Evolutionary conservation across 176 grass and related monocot genomes (phyloP).

Genomic region (Rhipidocladum racemiflorum): DNA sequence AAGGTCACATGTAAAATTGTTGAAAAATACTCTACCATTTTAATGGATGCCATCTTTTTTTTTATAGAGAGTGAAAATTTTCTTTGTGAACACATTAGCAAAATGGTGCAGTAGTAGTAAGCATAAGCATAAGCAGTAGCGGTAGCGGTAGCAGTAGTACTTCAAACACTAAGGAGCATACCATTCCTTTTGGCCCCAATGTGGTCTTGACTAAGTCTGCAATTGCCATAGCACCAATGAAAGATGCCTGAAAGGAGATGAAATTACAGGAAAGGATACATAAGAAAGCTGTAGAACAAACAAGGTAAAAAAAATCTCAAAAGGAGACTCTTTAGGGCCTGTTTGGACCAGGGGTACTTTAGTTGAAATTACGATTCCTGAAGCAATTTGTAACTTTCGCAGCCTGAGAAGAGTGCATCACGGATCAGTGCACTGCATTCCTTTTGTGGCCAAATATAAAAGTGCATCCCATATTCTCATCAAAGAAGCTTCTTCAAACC

Average conservation of each 20-base stretch:
- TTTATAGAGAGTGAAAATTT: too few species aligned
- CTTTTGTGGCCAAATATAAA: not conserved
- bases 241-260: conserved; percentile 56
- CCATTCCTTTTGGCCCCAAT: conserved; percentile 95
- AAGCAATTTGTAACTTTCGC: not conserved
- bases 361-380: not conserved
- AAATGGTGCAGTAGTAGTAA: too few species aligned
- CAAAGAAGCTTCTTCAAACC: not conserved
- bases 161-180: conserved; percentile 15
- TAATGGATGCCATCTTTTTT: too few species aligned
- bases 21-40: too few species aligned
- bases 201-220: conserved; percentile 83
- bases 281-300: not conserved
- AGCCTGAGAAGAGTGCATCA: not conserved
- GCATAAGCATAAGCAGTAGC: too few species aligned
- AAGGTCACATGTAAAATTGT: too few species aligned
- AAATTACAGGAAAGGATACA: not conserved
- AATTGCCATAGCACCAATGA: conserved; percentile 85
- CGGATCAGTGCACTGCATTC: not conserved
- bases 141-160: too few species aligned
- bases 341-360: not conserved
- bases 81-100: too few species aligned
- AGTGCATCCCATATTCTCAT: not conserved
- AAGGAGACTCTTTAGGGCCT: not conserved
- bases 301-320: not conserved